Evolutionary conservation across 2,329 filamentous ascomycete species (phyloP).

Genomic region (Nigrospora oryzae): DNA sequence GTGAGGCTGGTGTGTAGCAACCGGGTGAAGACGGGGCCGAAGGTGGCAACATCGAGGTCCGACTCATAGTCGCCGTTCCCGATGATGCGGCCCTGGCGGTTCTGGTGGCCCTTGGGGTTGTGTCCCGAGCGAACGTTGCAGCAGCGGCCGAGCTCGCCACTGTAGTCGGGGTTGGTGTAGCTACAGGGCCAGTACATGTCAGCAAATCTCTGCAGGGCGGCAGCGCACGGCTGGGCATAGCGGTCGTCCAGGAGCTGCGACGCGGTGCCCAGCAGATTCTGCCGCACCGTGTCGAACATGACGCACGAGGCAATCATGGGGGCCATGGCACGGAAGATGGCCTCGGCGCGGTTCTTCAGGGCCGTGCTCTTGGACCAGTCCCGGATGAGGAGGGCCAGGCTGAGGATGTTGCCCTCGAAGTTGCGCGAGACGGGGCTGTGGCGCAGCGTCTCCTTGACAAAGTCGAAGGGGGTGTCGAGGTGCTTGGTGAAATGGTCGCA

Average conservation of each 20-base stretch:
- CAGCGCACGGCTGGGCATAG: slow-evolving; percentile 18
- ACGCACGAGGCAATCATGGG: slow-evolving; percentile 23
- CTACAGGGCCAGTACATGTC: slow-evolving; percentile 21
- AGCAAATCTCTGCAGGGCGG: slow-evolving; percentile 19
- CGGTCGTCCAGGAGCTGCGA: slow-evolving; percentile 20
- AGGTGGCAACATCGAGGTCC: slow-evolving; percentile 12
- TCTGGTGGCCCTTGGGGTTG: slow-evolving; percentile 23
- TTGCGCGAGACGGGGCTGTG: slow-evolving; percentile 20
- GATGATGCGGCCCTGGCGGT: slow-evolving; percentile 21
- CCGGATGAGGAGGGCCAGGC: slow-evolving; percentile 17
- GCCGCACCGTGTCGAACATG: slow-evolving; percentile 22
- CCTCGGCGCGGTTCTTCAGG: slow-evolving; percentile 13
- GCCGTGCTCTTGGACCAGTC: slow-evolving; percentile 9
- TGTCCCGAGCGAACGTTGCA: slow-evolving; percentile 22
- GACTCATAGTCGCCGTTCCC: slow-evolving; percentile 22
- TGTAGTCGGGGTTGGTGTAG: slow-evolving; percentile 12
- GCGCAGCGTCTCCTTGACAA: slow-evolving; percentile 22
- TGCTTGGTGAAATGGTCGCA: slow-evolving; percentile 22
- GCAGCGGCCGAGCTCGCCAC: slow-evolving; percentile 17
- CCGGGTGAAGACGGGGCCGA: slow-evolving; percentile 18
- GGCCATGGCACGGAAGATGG: slow-evolving; percentile 20
- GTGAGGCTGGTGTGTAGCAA: slow-evolving; percentile 16
- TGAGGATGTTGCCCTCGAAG: slow-evolving; percentile 22
- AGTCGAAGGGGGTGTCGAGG: slow-evolving; percentile 22
- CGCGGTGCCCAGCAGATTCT: slow-evolving; percentile 20